phyloP scores from a whole-genome alignment of 345 rosid genomes.

The Eucalyptus urophylla region DNA sequence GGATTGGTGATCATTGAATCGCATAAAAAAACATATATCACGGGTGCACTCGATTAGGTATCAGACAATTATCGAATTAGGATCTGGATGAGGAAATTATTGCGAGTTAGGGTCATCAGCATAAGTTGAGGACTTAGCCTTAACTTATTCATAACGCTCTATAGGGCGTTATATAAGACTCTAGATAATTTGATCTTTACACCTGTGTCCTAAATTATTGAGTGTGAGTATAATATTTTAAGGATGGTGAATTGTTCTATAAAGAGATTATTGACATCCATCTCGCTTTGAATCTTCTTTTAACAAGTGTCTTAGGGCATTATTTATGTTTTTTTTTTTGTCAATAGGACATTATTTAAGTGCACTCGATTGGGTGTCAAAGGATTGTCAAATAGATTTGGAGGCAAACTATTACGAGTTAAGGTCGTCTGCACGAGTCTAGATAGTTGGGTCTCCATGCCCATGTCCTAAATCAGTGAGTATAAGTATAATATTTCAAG shows the following conservation, averaged over 20 bases:
- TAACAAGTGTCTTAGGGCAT: background rate
- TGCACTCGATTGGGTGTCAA: background rate
- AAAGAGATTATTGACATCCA: background rate
- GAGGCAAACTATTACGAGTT: background rate
- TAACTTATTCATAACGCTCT: background rate
- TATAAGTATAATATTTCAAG: too few species aligned
- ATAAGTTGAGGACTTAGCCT: background rate
- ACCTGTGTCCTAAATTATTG: accelerated
- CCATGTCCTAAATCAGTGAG: background rate
- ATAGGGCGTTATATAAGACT: accelerated
- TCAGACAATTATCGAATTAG: background rate
- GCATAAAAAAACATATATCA: background rate
- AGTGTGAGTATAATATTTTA: background rate
- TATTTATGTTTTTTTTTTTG: background rate
- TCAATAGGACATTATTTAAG: too few species aligned
- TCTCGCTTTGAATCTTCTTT: background rate
- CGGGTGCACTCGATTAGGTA: background rate
- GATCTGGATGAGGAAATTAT: background rate
- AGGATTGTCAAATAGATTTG: background rate
- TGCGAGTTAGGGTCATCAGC: accelerated
- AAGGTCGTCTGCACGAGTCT: accelerated
- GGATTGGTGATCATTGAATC: background rate
- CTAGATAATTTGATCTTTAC: background rate
- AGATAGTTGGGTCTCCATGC: background rate
- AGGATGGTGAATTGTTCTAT: accelerated